Base-by-base conservation (phyloP, 768 basidiomycete species). In the Russula foetens region DNA sequence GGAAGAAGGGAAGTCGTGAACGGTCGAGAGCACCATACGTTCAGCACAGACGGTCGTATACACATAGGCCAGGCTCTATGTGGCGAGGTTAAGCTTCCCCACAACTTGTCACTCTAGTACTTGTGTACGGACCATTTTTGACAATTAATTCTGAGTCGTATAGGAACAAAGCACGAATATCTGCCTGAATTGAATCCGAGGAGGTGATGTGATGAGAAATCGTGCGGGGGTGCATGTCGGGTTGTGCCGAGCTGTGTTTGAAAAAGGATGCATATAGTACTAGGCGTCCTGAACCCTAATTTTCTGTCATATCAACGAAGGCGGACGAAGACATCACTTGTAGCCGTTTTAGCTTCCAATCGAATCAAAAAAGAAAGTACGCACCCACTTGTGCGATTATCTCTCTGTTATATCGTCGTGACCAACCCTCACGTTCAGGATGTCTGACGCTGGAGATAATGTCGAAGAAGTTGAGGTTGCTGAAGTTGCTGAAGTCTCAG, bases 371-470 rank as follows among this genome's bases (percentile, higher is more conserved):
- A n/a, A 66, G 53, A 29, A 69, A 69, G 72, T 71, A 68, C 69
- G 64, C 53, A 65, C 59, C 19, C 17, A 12, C 23, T 21, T 35
- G 33, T n/a, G 5, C 1, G 19, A 24, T 29, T 28, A 7, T 26
- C 4, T 7, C 15, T 12, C 2, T 31, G 51, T 28, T 7, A 28
- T 26, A 44, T 14, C 29, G 14, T 62, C 12, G 58, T 38, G 24
- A 48, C 38, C 17, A 19, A 31, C 31, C 7, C 62, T 50, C 41
- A 28, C 67, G 54, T 54, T 44, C 66, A 86, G 82, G 81, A 93
- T 93, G 90, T 93, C 90, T 89, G 90, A 93, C 88, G 90, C 90
- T 90, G 90, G 89, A 91, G 90, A 93, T 90, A 90, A 90, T 77
- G 86, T 56, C 76, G 76, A 81, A 74, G 76, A 81, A 74, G 83